Evolutionary conservation across 257 asterid genomes (phyloP).

Genomic region (Ocimum tenuiflorum): DNA sequence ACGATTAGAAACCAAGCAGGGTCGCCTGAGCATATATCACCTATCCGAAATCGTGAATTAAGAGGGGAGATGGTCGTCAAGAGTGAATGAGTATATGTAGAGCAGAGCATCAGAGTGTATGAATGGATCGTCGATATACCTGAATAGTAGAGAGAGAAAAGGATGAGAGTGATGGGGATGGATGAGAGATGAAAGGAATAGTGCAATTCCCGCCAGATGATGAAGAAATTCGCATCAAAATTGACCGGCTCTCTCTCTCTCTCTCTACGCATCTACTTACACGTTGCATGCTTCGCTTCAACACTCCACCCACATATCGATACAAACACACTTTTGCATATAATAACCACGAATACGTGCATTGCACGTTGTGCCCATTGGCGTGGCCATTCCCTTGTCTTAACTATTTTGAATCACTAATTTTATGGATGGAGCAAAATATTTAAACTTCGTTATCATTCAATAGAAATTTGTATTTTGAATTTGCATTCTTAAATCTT

Average conservation of each 20-base stretch:
- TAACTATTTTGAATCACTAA: too few species aligned
- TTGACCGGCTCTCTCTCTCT: background rate
- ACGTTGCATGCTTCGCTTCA: background rate
- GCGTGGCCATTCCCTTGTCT: too few species aligned
- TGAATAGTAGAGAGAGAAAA: constrained; percentile 16
- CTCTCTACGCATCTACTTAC: background rate
- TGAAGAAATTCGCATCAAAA: constrained; percentile 18
- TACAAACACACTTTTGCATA: background rate
- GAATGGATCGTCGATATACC: constrained; percentile 23
- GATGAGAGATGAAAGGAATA: constrained; percentile 6
- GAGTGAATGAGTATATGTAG: background rate
- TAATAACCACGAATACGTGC: too few species aligned
- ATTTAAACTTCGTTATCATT: too few species aligned
- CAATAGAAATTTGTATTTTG: too few species aligned
- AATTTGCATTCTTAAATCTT: too few species aligned
- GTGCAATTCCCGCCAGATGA: constrained; percentile 7
- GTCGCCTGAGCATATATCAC: background rate
- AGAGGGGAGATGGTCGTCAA: background rate
- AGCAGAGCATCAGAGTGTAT: background rate
- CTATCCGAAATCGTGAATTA: constrained; percentile 3
- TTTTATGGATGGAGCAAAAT: too few species aligned
- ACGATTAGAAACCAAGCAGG: background rate
- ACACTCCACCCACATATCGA: background rate
- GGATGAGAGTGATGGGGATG: background rate
- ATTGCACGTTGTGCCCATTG: too few species aligned